Evolutionary conservation across 768 basidiomycete genomes (phyloP), one percentile per base, ranked within the genome.

Genomic region (Boletus subparvulus): DNA sequence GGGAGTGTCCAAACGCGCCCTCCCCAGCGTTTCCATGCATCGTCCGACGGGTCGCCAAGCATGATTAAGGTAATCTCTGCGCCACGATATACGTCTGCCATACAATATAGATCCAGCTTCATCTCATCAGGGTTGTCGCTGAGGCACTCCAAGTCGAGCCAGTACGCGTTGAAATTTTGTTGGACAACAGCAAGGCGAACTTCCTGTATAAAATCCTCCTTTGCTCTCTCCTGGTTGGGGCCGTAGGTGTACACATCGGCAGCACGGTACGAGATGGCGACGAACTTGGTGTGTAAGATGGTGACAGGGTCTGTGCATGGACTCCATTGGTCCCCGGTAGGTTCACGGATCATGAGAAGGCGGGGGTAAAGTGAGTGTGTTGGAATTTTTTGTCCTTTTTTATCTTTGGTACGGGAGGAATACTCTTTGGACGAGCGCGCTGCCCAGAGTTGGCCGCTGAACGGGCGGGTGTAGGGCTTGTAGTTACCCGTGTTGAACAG

Each of bases 111-210:
- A 37, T 60, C 61, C 14, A 52, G 9, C 21, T 64, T 63, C 42
- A 56, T 63, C 30, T 64, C 61, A n/a, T 55, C 52, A 7, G 45
- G 30, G 14, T 51, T 52, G 32, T 62, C 28, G 8, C 60, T 60
- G 33, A 61, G 10, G 28, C 63, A 65, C 30, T 65, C 64, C 47
- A 62, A 13, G 39, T 65, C 64, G 24, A 56, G 49, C 64, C 64
- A 65, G 43, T 65, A 65, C 6, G 64, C 64, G 5, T 56, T 2
- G 26, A 50, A 49, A 19, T 41, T 52, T 21, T 13, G 16, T n/a
- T 7, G 40, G 42, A 28, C 41, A 37, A 21, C 42, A 4, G 45
- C 47, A 4, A 30, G 19, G 8, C 57, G 61, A 42, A 65, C 50
- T 36, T 50, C 55, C 4, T 55, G 45, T 8, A 21, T 53, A 13